Evolutionary conservation across 169 alveolate species (phyloP).

Genomic region (Prorocentrum cordatum): DNA sequence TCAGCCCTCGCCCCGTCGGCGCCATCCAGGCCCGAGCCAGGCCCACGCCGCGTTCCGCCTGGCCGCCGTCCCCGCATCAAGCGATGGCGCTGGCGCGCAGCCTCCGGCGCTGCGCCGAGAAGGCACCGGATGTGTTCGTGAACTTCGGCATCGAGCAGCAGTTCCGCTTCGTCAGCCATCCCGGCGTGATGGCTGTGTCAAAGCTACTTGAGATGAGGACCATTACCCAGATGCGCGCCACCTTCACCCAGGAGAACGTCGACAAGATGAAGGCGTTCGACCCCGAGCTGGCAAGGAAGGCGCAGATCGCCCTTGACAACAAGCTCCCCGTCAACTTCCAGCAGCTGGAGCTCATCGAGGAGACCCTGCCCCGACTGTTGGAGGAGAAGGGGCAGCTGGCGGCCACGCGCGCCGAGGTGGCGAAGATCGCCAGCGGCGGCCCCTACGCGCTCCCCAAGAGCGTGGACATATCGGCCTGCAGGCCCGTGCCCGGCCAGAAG

Average conservation of each 20-base stretch:
- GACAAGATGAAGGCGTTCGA: slow-evolving; percentile 49
- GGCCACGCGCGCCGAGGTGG: slow-evolving; percentile 55
- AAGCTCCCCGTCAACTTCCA: slow-evolving; percentile 49
- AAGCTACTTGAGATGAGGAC: slow-evolving; percentile 67
- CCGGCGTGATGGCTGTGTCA: slow-evolving; percentile 37
- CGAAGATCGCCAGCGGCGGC: not conserved
- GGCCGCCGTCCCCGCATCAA: too few species aligned
- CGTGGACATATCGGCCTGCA: slow-evolving; percentile 41
- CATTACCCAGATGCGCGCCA: slow-evolving; percentile 39
- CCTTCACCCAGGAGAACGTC: slow-evolving; percentile 36
- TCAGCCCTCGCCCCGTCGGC: too few species aligned
- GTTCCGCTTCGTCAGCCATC: slow-evolving; percentile 53
- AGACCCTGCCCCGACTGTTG: slow-evolving; percentile 17
- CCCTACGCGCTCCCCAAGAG: slow-evolving; percentile 52
- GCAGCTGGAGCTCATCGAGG: slow-evolving; percentile 67
- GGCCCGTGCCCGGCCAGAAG: slow-evolving; percentile 59
- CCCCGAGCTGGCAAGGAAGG: slow-evolving; percentile 65
- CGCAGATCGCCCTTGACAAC: too few species aligned
- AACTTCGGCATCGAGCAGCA: slow-evolving; percentile 69
- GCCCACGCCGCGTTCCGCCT: too few species aligned
- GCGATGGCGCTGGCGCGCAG: slow-evolving; percentile 66
- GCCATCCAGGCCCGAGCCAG: too few species aligned
- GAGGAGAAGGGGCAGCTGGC: slow-evolving; percentile 58
- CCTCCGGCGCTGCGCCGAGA: slow-evolving; percentile 67
- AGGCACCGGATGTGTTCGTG: slow-evolving; percentile 58